Base-by-base conservation (phyloP, 169 alveolate genomes). In the Cyclospora cayetanensis region DNA sequence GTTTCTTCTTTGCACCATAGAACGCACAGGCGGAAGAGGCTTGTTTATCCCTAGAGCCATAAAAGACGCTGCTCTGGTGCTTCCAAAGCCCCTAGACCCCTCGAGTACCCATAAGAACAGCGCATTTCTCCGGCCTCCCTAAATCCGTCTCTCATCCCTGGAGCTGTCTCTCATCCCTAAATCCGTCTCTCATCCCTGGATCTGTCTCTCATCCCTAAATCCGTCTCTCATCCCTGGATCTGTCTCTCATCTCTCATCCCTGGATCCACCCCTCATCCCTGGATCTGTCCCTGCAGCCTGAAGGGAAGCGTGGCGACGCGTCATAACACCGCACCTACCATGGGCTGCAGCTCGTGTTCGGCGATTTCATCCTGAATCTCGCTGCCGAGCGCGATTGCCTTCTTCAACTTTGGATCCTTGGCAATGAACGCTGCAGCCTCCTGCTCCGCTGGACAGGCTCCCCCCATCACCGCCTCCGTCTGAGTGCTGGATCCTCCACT, bases 321-420 rank as follows among this genome's bases (percentile, higher is more conserved):
- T 46, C 15, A 15, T 46, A 15, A 11, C n/a, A 11, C n/a, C 15
- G 60, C 60, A 46, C 60, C 20, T 55, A 83, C 91, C 89, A 95
- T 84, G 37, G 97, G 97, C 65, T 95, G 96, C 25, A 95, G 68
- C 25, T 82, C 74, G 31, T 93, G 85, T 46, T 91, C 46, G 50
- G 79, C 55, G 35, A 95, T 95, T 68, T 89, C 94, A 65, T 34
- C 53, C 42, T 94, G 96, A 9, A 95, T 93, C 37, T 95, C 96
- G 5, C 27, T 93, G 39, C 95, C 96, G 41, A 95, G 82, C 66
- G 77, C 63, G 18, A 92, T 80, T 15, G 93, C 87, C 66, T 72
- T 89, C 18, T 7, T 39, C 74, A 80, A 37, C 34, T 80, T 80
- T 20, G 53, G 37, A 53, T 53, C 50, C 37, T 43, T 53, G 27